Evolutionary conservation across 2,329 filamentous ascomycete species (phyloP).

Genomic region (Elsinoe fawcettii): DNA sequence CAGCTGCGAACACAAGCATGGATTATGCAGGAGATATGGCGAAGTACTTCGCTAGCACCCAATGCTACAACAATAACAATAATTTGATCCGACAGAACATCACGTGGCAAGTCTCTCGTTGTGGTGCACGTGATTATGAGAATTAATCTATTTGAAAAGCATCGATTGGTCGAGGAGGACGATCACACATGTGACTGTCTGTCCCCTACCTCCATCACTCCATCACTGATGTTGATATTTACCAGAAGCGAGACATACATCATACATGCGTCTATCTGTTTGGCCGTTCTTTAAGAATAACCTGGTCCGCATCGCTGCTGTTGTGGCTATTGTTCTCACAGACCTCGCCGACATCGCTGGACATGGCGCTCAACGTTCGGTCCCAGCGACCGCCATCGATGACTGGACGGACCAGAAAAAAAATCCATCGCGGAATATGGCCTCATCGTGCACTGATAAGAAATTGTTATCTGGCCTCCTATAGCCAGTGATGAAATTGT

Average conservation of each 20-base stretch:
- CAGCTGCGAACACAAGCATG: background rate
- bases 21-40: background rate
- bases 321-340: background rate
- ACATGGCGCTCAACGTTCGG: slow-evolving; percentile 4
- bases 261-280: too few relatives aligned
- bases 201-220: background rate
- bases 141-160: background rate
- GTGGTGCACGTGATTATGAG: background rate
- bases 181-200: background rate
- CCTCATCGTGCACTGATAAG: slow-evolving; percentile 9
- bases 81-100: background rate
- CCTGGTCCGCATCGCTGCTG: too few relatives aligned
- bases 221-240: background rate
- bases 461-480: background rate
- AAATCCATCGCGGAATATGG: slow-evolving; percentile 5
- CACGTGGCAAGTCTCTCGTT: background rate
- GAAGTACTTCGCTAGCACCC: background rate
- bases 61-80: background rate
- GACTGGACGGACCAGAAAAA: background rate
- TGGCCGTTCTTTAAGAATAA: too few relatives aligned
- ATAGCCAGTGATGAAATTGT: background rate
- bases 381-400: background rate
- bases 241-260: too few relatives aligned
- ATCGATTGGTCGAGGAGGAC: background rate
- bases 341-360: background rate